phyloP scores from a whole-genome alignment of 2,329 filamentous ascomycete genomes.

The Ilyonectria robusta region DNA sequence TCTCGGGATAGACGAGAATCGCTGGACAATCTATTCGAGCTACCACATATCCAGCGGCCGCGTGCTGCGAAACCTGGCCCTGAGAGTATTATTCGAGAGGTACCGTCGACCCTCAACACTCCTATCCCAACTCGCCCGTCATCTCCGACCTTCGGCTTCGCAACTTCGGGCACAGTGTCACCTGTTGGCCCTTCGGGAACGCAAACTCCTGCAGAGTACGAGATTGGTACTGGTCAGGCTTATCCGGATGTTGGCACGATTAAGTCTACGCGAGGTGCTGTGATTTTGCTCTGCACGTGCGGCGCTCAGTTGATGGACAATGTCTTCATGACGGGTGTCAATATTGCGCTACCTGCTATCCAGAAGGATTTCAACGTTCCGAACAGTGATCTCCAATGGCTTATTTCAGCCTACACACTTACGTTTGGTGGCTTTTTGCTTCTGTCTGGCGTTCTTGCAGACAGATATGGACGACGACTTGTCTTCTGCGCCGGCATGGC shows the following conservation, averaged over 20 bases:
- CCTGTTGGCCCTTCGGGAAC: slow-evolving; percentile 14
- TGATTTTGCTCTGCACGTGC: slow-evolving; percentile 29
- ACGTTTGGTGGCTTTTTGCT: slow-evolving; percentile 28
- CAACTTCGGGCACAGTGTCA: not conserved
- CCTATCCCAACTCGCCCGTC: slow-evolving; percentile 21
- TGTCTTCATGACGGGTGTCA: slow-evolving; percentile 32
- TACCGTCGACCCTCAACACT: slow-evolving; percentile 20
- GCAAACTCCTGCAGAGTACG: slow-evolving; percentile 23
- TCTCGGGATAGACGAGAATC: slow-evolving; percentile 20
- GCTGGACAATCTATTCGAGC: slow-evolving; percentile 20
- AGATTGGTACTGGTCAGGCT: slow-evolving; percentile 18
- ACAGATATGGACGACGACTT: slow-evolving; percentile 22
- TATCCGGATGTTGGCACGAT: slow-evolving; percentile 26
- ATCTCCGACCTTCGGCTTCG: slow-evolving; percentile 14
- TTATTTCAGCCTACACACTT: slow-evolving; percentile 21
- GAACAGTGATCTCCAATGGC: slow-evolving; percentile 21
- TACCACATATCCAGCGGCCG: slow-evolving; percentile 19
- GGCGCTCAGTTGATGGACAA: slow-evolving; percentile 31
- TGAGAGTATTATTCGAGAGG: slow-evolving; percentile 22
- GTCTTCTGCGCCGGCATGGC: slow-evolving; percentile 25
- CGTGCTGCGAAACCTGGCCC: slow-evolving; percentile 24
- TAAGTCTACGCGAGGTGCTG: slow-evolving; percentile 19
- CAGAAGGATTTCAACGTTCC: slow-evolving; percentile 29
- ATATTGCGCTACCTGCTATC: slow-evolving; percentile 27
- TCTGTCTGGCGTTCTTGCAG: slow-evolving; percentile 18